These are phyloP conservation scores for Petrea volubilis DNA, from an alignment of 257 asterid genomes.

Conservation along the genomic window DNA sequence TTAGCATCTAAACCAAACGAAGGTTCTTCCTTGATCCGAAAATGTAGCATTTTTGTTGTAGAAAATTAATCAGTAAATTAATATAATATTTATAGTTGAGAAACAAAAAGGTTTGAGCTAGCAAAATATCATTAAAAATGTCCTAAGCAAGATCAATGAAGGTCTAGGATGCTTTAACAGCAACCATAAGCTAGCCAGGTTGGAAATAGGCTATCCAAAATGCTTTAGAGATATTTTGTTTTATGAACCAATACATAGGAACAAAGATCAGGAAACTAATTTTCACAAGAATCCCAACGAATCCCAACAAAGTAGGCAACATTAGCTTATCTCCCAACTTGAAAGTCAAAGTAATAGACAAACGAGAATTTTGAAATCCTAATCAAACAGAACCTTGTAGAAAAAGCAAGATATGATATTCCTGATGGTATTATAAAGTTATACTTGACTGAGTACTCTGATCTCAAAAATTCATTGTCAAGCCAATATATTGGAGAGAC, in stretches of 20 bases:
- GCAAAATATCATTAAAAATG: neutral
- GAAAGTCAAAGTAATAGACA: neutral
- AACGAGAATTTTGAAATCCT: neutral
- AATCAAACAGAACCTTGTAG: neutral
- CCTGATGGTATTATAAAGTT: neutral
- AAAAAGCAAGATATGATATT: neutral
- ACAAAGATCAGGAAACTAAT: neutral
- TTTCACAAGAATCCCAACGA: no score
- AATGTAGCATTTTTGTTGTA: neutral
- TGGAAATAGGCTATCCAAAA: neutral
- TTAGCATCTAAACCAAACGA: neutral
- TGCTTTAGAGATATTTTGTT: neutral
- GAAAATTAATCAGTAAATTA: neutral
- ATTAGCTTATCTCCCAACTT: neutral
- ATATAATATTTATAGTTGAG: neutral
- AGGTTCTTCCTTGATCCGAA: neutral
- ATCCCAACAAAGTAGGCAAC: neutral
- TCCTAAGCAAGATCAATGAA: neutral
- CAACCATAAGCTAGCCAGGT: neutral
- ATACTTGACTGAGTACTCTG: neutral
- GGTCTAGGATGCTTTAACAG: neutral
- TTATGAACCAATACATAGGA: neutral
- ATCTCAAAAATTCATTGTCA: neutral
- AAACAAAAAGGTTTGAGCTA: neutral
- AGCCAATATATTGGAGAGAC: neutral